These are phyloP conservation scores for Salix dunnii DNA, from an alignment of 345 rosid genomes.

Conservation along the genomic window DNA sequence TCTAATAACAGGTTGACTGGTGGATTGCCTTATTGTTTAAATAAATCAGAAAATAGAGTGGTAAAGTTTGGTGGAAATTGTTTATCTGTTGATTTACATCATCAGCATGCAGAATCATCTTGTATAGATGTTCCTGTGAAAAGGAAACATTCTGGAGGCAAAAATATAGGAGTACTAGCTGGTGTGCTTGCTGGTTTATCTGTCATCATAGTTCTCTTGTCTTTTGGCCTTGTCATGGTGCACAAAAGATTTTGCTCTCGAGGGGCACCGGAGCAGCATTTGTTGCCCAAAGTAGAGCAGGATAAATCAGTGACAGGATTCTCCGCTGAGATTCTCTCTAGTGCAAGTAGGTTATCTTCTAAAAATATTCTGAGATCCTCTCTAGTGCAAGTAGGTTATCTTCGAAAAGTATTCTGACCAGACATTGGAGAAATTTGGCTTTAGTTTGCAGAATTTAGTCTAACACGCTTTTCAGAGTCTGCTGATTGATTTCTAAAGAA, in stretches of 20 bases:
- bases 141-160: constrained; percentile 30
- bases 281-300: constrained; percentile 44
- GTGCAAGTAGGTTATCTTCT: constrained; percentile 46
- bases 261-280: constrained; percentile 47
- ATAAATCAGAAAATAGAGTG: constrained; percentile 14
- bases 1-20: constrained; percentile 60
- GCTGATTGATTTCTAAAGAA: too few species aligned
- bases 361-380: constrained; percentile 39
- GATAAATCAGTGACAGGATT: constrained; percentile 44
- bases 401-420: background rate
- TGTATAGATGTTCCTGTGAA: constrained; percentile 37
- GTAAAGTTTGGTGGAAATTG: constrained; percentile 54
- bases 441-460: background rate
- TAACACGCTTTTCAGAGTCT: background rate
- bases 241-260: constrained; percentile 35
- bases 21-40: constrained; percentile 50
- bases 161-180: constrained; percentile 38
- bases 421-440: background rate
- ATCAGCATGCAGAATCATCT: constrained; percentile 51
- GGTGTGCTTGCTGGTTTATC: constrained; percentile 38
- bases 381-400: constrained; percentile 53
- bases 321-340: constrained; percentile 49
- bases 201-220: constrained; percentile 32
- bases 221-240: constrained; percentile 32
- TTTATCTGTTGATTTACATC: constrained; percentile 35